Evolutionary conservation across 2,329 filamentous ascomycete genomes (phyloP).

Genomic region (Penicillium brasilianum): DNA sequence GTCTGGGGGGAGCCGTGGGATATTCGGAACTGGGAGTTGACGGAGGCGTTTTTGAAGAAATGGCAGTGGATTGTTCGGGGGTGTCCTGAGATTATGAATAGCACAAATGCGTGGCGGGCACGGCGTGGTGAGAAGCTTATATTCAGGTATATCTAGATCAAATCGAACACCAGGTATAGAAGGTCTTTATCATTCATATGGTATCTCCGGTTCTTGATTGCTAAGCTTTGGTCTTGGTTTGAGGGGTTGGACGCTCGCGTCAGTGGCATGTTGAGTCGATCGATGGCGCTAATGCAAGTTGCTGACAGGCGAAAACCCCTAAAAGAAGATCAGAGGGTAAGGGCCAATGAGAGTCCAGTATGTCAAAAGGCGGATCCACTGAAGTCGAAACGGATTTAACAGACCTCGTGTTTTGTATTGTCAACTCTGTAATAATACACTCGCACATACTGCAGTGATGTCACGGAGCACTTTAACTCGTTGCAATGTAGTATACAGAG

Average conservation of each 20-base stretch:
- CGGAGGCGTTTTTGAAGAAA: conserved; percentile 51
- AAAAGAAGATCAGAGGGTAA: background rate
- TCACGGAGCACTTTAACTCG: background rate
- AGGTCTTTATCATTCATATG: background rate
- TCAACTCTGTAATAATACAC: background rate
- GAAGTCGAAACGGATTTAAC: no score
- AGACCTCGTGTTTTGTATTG: background rate
- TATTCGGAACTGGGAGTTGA: conserved; percentile 55
- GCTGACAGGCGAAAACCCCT: conserved; percentile 10
- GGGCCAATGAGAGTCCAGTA: background rate
- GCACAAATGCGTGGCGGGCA: conserved; percentile 36
- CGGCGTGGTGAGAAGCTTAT: conserved; percentile 33
- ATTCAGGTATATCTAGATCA: conserved; percentile 33
- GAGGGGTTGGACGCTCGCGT: background rate
- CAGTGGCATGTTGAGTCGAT: background rate
- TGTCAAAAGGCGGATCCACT: background rate
- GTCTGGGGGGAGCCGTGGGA: conserved; percentile 59
- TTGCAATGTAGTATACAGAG: no score
- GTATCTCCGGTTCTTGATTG: background rate
- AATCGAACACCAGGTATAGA: background rate
- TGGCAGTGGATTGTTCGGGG: conserved; percentile 46
- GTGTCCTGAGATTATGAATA: conserved; percentile 31
- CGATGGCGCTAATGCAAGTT: conserved; percentile 21
- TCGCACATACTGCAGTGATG: background rate
- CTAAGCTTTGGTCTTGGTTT: background rate